Evolutionary conservation across 2,329 filamentous ascomycete species (phyloP).

Genomic region (Amylocarpus encephaloides): DNA sequence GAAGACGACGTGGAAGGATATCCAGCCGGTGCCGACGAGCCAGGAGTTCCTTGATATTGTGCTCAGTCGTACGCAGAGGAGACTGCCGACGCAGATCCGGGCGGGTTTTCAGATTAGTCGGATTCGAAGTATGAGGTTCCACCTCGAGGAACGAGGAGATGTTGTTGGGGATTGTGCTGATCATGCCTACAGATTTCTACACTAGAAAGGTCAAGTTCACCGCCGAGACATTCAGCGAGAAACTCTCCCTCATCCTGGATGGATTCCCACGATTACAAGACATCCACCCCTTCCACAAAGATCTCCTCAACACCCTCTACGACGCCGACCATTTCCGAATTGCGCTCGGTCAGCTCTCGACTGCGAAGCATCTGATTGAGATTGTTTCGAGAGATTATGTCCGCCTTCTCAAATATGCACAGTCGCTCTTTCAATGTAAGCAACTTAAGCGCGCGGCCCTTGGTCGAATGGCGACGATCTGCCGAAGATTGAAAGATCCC

Average conservation of each 20-base stretch:
- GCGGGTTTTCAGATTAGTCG: constrained; percentile 93
- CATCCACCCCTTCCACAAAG: constrained; percentile 86
- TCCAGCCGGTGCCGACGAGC: constrained; percentile 81
- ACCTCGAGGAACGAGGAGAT: not conserved
- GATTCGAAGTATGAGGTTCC: constrained; percentile 55
- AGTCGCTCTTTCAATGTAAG: constrained; percentile 97
- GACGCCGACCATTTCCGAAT: constrained; percentile 98
- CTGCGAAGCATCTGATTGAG: constrained; percentile 93
- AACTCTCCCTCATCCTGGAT: constrained; percentile 83
- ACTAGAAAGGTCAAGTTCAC: constrained; percentile 98
- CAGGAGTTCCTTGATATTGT: constrained; percentile 98
- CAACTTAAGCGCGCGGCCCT: constrained; percentile 94
- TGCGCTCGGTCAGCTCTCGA: constrained; percentile 90
- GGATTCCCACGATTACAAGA: constrained; percentile 89
- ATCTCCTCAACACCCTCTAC: constrained; percentile 92
- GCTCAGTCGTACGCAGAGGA: constrained; percentile 84
- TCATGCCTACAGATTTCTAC: constrained; percentile 70
- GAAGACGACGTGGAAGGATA: constrained; percentile 67
- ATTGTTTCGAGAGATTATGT: constrained; percentile 95
- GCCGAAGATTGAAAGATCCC: constrained; percentile 89
- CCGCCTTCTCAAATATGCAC: constrained; percentile 90
- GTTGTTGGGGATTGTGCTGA: constrained; percentile 15
- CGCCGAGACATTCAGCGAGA: constrained; percentile 92
- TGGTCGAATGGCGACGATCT: constrained; percentile 96
- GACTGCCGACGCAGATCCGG: constrained; percentile 90